These are phyloP conservation scores for Tephrocybe sp. DNA, from an alignment of 768 basidiomycete species.

Conservation along the genomic window DNA sequence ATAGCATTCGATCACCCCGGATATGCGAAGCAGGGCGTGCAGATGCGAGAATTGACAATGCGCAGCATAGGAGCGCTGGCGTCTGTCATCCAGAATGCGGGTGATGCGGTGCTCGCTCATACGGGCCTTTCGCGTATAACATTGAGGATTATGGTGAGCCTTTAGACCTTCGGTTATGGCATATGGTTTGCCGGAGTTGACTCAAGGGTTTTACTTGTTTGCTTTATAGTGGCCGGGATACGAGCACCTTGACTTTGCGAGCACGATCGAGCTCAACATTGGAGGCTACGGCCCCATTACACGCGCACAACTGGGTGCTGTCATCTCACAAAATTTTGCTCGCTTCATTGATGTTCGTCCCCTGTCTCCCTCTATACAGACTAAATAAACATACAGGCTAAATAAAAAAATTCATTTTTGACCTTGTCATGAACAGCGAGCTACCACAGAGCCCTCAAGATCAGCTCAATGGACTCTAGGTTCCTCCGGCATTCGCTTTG, in stretches of 20 bases:
- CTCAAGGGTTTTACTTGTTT: not conserved
- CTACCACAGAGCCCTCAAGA: conserved; percentile 22
- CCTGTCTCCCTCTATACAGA: not conserved
- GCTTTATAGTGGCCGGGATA: conserved; percentile 49
- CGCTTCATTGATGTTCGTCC: conserved; percentile 38
- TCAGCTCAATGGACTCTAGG: conserved; percentile 33
- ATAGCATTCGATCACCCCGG: conserved; percentile 44
- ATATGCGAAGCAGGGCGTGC: conserved; percentile 40
- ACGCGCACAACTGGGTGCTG: conserved; percentile 38
- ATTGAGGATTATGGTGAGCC: conserved; percentile 40
- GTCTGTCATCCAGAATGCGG: conserved; percentile 37
- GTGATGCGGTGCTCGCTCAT: conserved; percentile 37
- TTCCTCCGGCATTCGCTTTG: conserved; percentile 34
- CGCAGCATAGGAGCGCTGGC: conserved; percentile 33
- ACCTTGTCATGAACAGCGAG: too few species aligned
- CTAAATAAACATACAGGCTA: not conserved
- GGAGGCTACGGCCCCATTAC: conserved; percentile 35
- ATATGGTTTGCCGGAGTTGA: not conserved
- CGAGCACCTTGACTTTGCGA: conserved; percentile 36
- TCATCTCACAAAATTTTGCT: conserved; percentile 36
- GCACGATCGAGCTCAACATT: conserved; percentile 32
- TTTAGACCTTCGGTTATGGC: not conserved
- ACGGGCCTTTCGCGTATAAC: conserved; percentile 32
- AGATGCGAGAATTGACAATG: conserved; percentile 44
- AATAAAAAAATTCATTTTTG: not conserved